Evolutionary conservation across 2,329 filamentous ascomycete genomes (phyloP).

Genomic region (Fusarium illudens): DNA sequence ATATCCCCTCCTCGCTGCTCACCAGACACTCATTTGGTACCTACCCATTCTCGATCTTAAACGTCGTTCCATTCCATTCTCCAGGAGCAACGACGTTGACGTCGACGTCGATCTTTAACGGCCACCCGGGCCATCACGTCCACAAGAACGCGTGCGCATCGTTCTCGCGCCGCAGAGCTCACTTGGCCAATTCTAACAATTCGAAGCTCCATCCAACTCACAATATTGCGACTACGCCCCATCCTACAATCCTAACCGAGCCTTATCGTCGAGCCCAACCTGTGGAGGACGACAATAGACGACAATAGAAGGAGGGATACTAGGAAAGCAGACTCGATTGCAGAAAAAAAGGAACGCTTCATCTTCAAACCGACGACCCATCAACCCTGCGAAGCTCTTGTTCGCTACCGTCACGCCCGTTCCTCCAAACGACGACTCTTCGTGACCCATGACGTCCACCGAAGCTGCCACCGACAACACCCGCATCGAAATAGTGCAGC

Average conservation of each 20-base stretch:
- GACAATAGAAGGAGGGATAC: neutral
- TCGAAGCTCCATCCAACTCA: neutral
- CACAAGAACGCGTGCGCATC: neutral
- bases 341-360: slow-evolving; percentile 3
- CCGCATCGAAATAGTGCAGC: neutral
- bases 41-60: slow-evolving; percentile 11
- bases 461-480: slow-evolving; percentile 9
- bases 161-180: slow-evolving; percentile 3
- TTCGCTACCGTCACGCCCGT: neutral
- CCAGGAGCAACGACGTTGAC: slow-evolving; percentile 12
- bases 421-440: slow-evolving; percentile 3
- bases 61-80: slow-evolving; percentile 27
- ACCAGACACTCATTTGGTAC: neutral
- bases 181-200: neutral
- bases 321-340: neutral
- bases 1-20: slow-evolving; percentile 29
- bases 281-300: neutral
- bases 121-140: neutral
- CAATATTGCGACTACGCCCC: slow-evolving; percentile 21
- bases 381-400: neutral
- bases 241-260: slow-evolving; percentile 14
- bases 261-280: neutral
- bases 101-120: neutral
- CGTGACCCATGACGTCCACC: slow-evolving; percentile 22
- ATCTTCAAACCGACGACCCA: neutral